Base-by-base conservation (phyloP, 2,329 filamentous ascomycete genomes). In the Epichloe festucae region DNA sequence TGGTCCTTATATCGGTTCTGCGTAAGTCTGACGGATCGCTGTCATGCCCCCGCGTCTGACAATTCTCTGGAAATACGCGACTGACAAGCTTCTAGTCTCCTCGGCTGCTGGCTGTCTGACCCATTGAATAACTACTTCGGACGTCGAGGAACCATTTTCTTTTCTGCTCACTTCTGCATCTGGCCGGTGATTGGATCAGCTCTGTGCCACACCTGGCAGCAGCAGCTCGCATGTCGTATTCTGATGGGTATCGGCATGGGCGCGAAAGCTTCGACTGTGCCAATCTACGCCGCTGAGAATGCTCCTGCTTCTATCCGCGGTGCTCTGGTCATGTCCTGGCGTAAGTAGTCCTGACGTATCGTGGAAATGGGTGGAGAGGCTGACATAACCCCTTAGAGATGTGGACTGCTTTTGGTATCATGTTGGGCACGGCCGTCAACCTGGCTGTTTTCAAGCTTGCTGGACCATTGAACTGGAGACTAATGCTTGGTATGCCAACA, bases 261-360 rank as follows among this genome's bases (percentile, higher is more conserved):
- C 11, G 73, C 78, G 14, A 86, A 86, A 60, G 77, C 78, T 5
- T 77, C 76, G 0, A 80, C 74, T 0, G 79, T 84, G 0, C 86
- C 87, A 0, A 81, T 90, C 34, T 90, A 87, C 58, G 82, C 84
- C 0, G 85, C 85, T 1, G 86, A 89, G 63, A 85, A 80, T 48
- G 75, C 81, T 0, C 85, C 85, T 0, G 80, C 84, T 2, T 65
- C 72, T 4, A 82, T 89, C 49, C 76, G 85, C 59, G 84, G 85
- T 57, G 85, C 83, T 15, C 71, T 93, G 3, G 86, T 90, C 55
- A 91, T 91, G 86, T 84, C 82, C 54, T 91, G 87, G 86, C 75
- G 49, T 63, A 48, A 34, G 57, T 53, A 4, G 34, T 8, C 39
- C 43, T 4, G n/a, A 14, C 38, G 2, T 10, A 11, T 5, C 11